Conservation (phyloP, 257 asterid genomes). For the Penstemon eatonii region DNA sequence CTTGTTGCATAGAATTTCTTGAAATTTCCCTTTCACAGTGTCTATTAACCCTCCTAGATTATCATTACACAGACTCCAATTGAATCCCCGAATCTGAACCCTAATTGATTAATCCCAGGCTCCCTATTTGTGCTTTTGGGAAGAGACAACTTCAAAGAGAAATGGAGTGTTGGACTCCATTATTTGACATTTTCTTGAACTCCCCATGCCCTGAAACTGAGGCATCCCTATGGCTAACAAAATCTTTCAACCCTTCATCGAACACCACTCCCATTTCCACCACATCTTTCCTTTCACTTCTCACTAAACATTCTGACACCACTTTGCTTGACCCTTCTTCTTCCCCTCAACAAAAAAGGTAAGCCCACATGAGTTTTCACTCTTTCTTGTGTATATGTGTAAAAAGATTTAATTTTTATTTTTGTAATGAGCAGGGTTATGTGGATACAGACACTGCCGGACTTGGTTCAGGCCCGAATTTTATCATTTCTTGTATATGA, state of each 20-base stretch:
- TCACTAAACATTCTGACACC: neutral
- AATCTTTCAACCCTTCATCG: conserved; percentile 44
- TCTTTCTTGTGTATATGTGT: neutral
- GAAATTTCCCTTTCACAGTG: too few species aligned
- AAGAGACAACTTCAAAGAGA: neutral
- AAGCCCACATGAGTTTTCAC: neutral
- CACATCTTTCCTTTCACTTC: conserved; percentile 35
- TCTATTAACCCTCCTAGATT: too few species aligned
- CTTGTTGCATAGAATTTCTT: too few species aligned
- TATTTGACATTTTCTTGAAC: conserved; percentile 58
- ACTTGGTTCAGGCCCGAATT: conserved; percentile 60
- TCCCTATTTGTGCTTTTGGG: neutral
- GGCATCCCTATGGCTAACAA: conserved; percentile 67
- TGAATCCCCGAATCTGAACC: conserved; percentile 3
- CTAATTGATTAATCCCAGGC: too few species aligned
- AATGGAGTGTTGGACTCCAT: conserved; percentile 77
- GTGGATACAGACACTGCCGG: conserved; percentile 66
- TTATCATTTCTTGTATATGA: conserved; percentile 57
- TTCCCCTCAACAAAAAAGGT: conserved; percentile 28
- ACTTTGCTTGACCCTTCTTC: neutral
- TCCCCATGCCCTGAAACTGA: conserved; percentile 72
- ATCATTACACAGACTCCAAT: conserved; percentile 15
- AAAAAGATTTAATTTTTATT: too few species aligned
- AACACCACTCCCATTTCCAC: conserved; percentile 41
- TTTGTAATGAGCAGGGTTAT: conserved; percentile 7